A percentile compares a stretch with the other conserved stretches of the same genome.
Evolutionary conservation across 1,139 yeast genomes (phyloP).

Genomic region (Pichia sp.): DNA sequence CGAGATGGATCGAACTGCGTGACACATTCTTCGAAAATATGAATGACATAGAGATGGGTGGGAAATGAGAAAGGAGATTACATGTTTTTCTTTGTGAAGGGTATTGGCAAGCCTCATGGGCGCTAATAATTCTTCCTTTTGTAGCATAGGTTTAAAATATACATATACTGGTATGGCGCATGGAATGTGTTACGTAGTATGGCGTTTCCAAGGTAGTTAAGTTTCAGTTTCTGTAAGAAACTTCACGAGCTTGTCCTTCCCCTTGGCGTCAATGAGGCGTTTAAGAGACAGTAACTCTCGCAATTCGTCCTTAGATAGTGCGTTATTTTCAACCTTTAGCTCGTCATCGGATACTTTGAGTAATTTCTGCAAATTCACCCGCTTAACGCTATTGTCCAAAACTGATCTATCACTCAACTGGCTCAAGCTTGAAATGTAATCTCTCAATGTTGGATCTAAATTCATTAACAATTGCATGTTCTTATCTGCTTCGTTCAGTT

Average conservation of each 20-base stretch:
- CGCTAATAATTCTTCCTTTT: too few relatives aligned
- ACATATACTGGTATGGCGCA: too few relatives aligned
- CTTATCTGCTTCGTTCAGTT: conserved; percentile 23
- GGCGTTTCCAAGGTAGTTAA: too few relatives aligned
- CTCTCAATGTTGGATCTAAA: conserved; percentile 17
- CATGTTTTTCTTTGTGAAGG: too few relatives aligned
- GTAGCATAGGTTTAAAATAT: too few relatives aligned
- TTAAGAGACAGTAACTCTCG: conserved; percentile 51
- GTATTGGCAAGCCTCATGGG: too few relatives aligned
- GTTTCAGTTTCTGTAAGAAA: too few relatives aligned
- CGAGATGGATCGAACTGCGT: conserved; percentile 82
- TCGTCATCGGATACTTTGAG: conserved; percentile 31
- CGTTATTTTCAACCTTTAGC: conserved; percentile 18
- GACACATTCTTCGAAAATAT: conserved; percentile 84
- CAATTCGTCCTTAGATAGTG: conserved; percentile 33
- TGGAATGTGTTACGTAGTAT: too few relatives aligned
- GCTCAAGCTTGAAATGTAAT: conserved; percentile 20
- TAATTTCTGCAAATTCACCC: conserved; percentile 27
- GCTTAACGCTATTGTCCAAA: conserved; percentile 13
- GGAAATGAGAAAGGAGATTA: background rate
- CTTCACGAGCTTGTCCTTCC: conserved; percentile 54
- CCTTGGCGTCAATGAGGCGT: conserved; percentile 58
- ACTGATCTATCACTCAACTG: conserved; percentile 19
- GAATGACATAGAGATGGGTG: conserved; percentile 47
- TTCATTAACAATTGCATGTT: conserved; percentile 21